Conservation (phyloP, 208 protist genomes). For the Leishmania tarentolae region DNA sequence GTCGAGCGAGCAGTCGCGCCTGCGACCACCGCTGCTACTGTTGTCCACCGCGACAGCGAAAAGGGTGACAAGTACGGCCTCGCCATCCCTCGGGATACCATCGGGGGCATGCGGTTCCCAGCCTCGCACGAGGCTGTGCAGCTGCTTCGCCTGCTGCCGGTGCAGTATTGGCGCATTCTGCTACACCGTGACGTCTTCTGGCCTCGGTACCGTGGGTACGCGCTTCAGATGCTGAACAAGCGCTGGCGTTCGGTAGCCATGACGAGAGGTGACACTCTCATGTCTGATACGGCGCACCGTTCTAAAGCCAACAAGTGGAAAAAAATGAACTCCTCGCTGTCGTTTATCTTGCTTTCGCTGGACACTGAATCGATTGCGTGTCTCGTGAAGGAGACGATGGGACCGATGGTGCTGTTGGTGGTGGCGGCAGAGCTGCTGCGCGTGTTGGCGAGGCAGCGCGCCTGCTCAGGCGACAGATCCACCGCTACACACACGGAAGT, state of each 20-base stretch:
- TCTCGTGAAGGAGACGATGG: conserved; percentile 5
- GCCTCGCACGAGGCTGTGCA: not conserved
- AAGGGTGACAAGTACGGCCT: not conserved
- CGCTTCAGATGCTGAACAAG: not conserved
- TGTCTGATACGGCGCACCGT: not conserved
- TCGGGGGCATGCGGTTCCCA: not conserved
- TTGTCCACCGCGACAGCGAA: not conserved
- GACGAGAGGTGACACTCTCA: not conserved
- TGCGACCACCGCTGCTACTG: not conserved
- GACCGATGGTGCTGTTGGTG: conserved; percentile 1
- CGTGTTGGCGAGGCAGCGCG: not conserved
- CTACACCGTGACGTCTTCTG: conserved; percentile 1
- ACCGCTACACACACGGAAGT: not conserved
- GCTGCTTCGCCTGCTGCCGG: conserved; percentile 13
- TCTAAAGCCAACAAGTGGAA: not conserved
- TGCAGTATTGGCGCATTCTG: not conserved
- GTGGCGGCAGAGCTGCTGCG: conserved; percentile 7
- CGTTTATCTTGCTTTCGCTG: not conserved
- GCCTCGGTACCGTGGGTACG: conserved; percentile 11
- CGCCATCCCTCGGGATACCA: not conserved
- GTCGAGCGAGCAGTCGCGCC: not conserved
- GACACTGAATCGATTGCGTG: not conserved
- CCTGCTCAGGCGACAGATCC: not conserved
- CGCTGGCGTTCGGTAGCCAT: not conserved
- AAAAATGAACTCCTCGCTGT: not conserved